A percentile compares a stretch with the other conserved stretches of the same genome.
Evolutionary conservation across 2,329 filamentous ascomycete species (phyloP).

Genomic region (Dactylellina drechsleri): DNA sequence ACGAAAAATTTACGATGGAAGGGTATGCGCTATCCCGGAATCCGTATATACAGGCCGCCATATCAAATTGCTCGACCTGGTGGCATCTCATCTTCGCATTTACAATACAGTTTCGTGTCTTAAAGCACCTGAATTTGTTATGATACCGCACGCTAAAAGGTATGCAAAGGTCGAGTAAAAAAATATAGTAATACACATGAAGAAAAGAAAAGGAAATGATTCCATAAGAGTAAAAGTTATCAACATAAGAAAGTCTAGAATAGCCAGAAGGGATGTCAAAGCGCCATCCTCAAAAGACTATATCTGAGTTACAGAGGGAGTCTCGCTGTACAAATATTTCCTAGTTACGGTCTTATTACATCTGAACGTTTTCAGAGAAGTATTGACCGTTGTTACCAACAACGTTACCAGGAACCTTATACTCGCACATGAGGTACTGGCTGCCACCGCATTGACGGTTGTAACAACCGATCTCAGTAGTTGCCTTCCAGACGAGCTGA

Average conservation of each 20-base stretch:
- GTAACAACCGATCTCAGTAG: slow-evolving; percentile 71
- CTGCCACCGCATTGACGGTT: slow-evolving; percentile 43
- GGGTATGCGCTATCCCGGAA: too few species aligned
- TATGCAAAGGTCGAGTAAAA: slow-evolving; percentile 36
- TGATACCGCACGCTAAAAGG: slow-evolving; percentile 51
- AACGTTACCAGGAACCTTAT: slow-evolving; percentile 44
- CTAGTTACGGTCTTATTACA: slow-evolving; percentile 14
- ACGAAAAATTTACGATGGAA: too few species aligned
- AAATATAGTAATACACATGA: slow-evolving; percentile 44
- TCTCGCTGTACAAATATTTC: background rate
- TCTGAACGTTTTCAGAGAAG: slow-evolving; percentile 47
- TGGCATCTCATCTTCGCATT: slow-evolving; percentile 13
- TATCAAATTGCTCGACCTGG: slow-evolving; percentile 2
- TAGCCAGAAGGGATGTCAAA: background rate
- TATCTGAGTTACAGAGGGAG: background rate
- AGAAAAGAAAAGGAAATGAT: slow-evolving; percentile 27
- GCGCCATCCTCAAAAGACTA: background rate
- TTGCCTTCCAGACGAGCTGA: slow-evolving; percentile 76
- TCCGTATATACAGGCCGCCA: background rate
- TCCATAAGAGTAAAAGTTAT: slow-evolving; percentile 10
- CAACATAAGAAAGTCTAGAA: background rate
- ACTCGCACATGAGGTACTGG: slow-evolving; percentile 53
- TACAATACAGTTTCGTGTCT: slow-evolving; percentile 50
- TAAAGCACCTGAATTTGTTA: slow-evolving; percentile 46
- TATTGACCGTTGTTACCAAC: slow-evolving; percentile 44